Evolutionary conservation across 441 rosid genomes (phyloP), one percentile per base, ranked within the genome.

Genomic region (Daphne laureola): DNA sequence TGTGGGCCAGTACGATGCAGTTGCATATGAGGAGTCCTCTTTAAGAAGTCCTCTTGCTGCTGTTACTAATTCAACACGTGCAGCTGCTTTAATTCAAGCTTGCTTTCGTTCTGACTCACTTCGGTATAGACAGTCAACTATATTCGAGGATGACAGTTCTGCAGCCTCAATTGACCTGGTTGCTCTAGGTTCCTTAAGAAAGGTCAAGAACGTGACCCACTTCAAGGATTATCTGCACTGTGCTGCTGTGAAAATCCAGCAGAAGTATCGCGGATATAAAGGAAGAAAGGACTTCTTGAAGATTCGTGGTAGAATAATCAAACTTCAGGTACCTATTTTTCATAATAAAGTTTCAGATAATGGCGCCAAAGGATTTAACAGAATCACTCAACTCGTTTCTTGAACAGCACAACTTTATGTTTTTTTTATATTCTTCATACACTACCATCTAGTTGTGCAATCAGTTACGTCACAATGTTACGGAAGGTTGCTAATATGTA

Each of bases 261-360:
- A 79, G 61, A 86, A 77, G 67, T 87, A 76, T 54, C 95, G 90
- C 15, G 92, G 98, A 48, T 87, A 95, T 95, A 85, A 82, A 71
- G 81, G 82, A 63, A 82, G 96, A 58, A 85, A 73, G 67, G 95
- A 83, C 49, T 86, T 78, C 66, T 70, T 91, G 66, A 69, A 78
- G 74, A 79, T 80, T 44, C 80, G 95, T 15, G 71, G 73, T 47
- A 76, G 85, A 42, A 80, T 91, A 43, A 86, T 91, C 38, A 87
- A 85, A 74, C 67, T 87, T 62, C 98, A 91, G 95, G 98, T 83
- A 71, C 48, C 43, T 53, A 6, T 14, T 17, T 51, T 43, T 54
- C 49, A 41, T 12, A 17, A 8, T 40, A 41, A 50, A 53, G 14
- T 59, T 25, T 31, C 36, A 4, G 36, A 31, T 5, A 3, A 18